Conservation (phyloP, 1,284 basidiomycete species). For the Schizopora paradoxa region DNA sequence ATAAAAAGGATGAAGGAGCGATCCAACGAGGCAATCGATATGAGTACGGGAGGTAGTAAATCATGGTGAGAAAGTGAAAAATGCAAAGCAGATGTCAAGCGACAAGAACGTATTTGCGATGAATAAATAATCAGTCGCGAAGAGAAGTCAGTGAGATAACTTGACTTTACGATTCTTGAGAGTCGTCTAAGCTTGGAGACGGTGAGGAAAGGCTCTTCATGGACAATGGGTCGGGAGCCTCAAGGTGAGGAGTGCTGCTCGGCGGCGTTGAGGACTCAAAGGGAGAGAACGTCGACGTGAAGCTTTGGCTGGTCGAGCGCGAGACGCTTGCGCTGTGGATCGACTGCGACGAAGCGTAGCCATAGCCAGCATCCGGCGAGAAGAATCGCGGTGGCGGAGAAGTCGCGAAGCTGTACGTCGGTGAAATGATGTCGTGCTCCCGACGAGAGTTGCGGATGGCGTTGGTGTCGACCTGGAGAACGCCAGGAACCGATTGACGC, state of each 20-base stretch:
- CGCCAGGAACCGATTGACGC: slow-evolving; percentile 9
- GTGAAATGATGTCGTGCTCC: slow-evolving; percentile 17
- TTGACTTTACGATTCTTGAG: no score
- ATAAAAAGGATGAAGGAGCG: no score
- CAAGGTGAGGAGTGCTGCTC: slow-evolving; percentile 7
- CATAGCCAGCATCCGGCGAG: slow-evolving; percentile 19
- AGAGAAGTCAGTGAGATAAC: no score
- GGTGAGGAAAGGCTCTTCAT: no score
- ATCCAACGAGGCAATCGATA: no score
- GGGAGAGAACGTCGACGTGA: slow-evolving; percentile 17
- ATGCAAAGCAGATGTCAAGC: no score
- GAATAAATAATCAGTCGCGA: no score
- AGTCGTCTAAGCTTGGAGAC: no score
- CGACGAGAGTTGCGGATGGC: slow-evolving; percentile 11
- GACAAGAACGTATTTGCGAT: no score
- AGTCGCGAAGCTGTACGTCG: slow-evolving; percentile 17
- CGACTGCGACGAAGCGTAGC: slow-evolving; percentile 8
- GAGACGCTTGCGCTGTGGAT: slow-evolving; percentile 8
- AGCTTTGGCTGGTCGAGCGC: slow-evolving; percentile 12
- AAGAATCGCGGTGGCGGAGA: slow-evolving; percentile 23
- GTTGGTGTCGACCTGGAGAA: slow-evolving; percentile 14
- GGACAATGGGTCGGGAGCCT: slow-evolving; percentile 13
- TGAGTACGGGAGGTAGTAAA: no score
- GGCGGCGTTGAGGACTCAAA: slow-evolving; percentile 19
- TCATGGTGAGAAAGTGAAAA: no score